A percentile compares a stretch with the other conserved stretches of the same genome.
Evolutionary conservation across 495 filamentous ascomycete species (phyloP).

Genomic region (Penicillium tannophilum): DNA sequence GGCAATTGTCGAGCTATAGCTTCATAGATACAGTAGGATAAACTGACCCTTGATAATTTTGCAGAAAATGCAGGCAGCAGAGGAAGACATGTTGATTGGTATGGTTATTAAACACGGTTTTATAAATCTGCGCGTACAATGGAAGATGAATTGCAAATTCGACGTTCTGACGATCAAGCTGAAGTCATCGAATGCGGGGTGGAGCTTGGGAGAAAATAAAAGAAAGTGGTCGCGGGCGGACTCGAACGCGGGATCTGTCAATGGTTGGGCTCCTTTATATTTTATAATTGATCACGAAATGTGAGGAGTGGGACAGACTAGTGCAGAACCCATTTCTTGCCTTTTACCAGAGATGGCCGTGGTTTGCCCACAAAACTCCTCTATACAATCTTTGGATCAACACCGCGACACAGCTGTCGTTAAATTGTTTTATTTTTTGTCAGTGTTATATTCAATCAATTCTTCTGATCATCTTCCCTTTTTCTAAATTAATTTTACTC

Average conservation of each 20-base stretch:
- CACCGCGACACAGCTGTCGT: constrained; percentile 43
- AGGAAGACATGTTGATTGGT: constrained; percentile 38
- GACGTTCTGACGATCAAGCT: constrained; percentile 6
- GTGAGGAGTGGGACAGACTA: constrained; percentile 55
- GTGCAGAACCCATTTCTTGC: constrained; percentile 67
- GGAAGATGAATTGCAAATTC: not conserved
- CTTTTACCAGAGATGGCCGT: constrained; percentile 73
- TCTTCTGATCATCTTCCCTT: not conserved
- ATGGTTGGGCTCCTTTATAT: constrained; percentile 11
- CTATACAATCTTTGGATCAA: constrained; percentile 63
- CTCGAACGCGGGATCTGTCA: constrained; percentile 29
- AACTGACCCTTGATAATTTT: constrained; percentile 89
- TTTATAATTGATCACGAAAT: not conserved
- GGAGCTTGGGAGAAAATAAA: not conserved
- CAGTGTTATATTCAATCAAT: not conserved
- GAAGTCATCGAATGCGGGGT: constrained; percentile 21
- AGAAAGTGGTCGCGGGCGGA: constrained; percentile 15
- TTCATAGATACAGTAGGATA: not conserved
- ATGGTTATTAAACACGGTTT: too few species aligned
- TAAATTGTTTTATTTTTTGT: constrained; percentile 33
- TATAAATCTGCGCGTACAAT: constrained; percentile 1
- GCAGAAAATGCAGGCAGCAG: constrained; percentile 90
- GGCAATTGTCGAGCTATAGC: not conserved
- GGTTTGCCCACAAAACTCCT: constrained; percentile 60
- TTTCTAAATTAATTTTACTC: not conserved